phyloP scores from a whole-genome alignment of 192 early-diverging fungal species.

The Bifiguratus adelaidae region DNA sequence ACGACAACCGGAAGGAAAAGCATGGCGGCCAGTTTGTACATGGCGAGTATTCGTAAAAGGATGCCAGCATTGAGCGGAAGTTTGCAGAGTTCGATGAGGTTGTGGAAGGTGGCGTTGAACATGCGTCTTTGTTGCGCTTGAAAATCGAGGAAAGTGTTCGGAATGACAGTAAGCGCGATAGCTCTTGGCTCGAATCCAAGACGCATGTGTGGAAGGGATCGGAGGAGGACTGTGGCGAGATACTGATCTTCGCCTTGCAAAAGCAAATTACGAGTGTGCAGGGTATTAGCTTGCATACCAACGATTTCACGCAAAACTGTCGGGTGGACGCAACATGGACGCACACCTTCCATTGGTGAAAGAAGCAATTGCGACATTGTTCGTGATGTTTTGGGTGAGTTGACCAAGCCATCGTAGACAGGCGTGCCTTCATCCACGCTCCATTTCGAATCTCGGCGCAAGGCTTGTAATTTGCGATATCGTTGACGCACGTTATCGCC shows the following conservation, averaged over 20 bases:
- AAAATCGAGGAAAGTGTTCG: slow-evolving; percentile 16
- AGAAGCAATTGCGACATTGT: slow-evolving; percentile 5
- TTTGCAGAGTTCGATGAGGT: slow-evolving; percentile 15
- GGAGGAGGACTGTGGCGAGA: slow-evolving; percentile 14
- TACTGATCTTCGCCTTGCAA: slow-evolving; percentile 26
- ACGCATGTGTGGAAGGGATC: slow-evolving; percentile 16
- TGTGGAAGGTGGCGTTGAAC: slow-evolving; percentile 16
- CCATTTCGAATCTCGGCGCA: too few relatives aligned
- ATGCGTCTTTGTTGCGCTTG: slow-evolving; percentile 17
- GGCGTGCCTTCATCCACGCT: too few relatives aligned
- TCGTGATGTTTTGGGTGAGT: neutral
- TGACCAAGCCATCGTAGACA: too few relatives aligned
- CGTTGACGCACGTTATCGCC: too few relatives aligned
- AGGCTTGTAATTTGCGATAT: too few relatives aligned
- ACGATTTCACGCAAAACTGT: slow-evolving; percentile 20
- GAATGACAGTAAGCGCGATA: slow-evolving; percentile 15
- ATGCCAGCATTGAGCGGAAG: slow-evolving; percentile 13
- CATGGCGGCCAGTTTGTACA: slow-evolving; percentile 17
- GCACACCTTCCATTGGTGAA: slow-evolving; percentile 3
- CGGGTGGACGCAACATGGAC: slow-evolving; percentile 20
- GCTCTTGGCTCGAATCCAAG: slow-evolving; percentile 27
- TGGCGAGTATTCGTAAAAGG: slow-evolving; percentile 12
- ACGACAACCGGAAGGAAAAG: slow-evolving; percentile 15
- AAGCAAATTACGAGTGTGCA: slow-evolving; percentile 22
- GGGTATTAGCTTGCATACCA: slow-evolving; percentile 11